Base-by-base conservation (phyloP, 2,329 filamentous ascomycete species). In the Paracoccidioides lutzii region DNA sequence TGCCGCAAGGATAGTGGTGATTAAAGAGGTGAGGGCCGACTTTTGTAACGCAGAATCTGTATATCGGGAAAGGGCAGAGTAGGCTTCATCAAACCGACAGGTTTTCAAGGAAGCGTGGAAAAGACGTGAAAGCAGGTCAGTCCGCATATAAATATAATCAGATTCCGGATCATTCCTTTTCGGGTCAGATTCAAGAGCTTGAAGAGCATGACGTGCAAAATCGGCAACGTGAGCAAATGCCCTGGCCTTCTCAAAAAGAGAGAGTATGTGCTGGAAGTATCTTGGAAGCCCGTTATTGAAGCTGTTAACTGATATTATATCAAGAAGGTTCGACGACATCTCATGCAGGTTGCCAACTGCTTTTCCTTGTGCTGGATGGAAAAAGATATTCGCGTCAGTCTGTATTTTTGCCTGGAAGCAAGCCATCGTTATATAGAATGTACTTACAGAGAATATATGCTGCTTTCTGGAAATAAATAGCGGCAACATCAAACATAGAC, bases 241-340 rank as follows among this genome's bases (percentile, higher is more conserved):
- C 62, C 84, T 86, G 45, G 82, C 80, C 62, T 81, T 81, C 67
- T 96, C 90, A 65, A 87, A 97, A 1, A 98, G 77, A 22, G 82
- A 78, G 10, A 90, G 80, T 52, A 97, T 81, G 68, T 98, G 93
- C 44, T 85, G 82, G 69, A 94, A 94, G 72, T 96, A 98, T 59
- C 81, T 83, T 4, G 88, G 80, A 43, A 90, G 77, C 1, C 91
- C 93, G 55, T 81, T 81, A 65, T 90, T 78, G 65, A 85, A 83
- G 53, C 68, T 75, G 54, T 77, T 75, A 10, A 84, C 85, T 61
- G 95, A 88, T 2, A 84, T 82, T 30, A 88, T 82, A 54, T 87
- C 83, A 28, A 97, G 77, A 12, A 95, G 79, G 7, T 82, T 81
- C 45, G 75, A 73, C 6, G 75, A 78, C 67, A 75, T 69, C 57